A percentile compares a stretch with the other conserved stretches of the same genome.
These are phyloP conservation scores for Kwoniella dejecticola DNA, from an alignment of 768 basidiomycete species.

Conservation along the genomic window DNA sequence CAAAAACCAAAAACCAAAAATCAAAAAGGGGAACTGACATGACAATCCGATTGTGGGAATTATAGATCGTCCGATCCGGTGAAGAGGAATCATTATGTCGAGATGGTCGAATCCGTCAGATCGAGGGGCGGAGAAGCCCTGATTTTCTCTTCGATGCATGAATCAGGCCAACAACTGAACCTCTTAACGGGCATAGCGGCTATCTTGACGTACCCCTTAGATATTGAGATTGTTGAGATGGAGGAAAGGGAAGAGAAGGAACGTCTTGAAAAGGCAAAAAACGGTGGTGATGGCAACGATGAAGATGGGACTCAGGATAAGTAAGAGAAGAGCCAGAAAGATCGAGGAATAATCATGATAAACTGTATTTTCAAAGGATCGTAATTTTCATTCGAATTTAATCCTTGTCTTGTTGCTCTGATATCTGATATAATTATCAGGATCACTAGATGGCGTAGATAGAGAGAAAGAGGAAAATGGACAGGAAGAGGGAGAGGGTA, in stretches of 20 bases:
- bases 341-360: no score
- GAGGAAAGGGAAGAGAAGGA: slow-evolving; percentile 75
- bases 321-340: no score
- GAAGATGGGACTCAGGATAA: no score
- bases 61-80: slow-evolving; percentile 75
- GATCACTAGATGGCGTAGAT: no score
- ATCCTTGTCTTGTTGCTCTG: no score
- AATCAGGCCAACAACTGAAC: slow-evolving; percentile 97
- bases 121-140: slow-evolving; percentile 88
- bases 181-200: slow-evolving; percentile 93
- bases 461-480: no score
- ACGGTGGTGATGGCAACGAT: slow-evolving; percentile 19
- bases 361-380: no score
- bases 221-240: slow-evolving; percentile 90
- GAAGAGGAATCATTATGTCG: slow-evolving; percentile 79
- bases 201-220: slow-evolving; percentile 91
- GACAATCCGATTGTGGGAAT: neutral
- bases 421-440: no score
- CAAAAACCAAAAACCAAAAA: neutral
- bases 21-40: neutral
- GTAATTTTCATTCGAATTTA: no score
- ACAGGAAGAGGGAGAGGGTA: no score
- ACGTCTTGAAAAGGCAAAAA: slow-evolving; percentile 39
- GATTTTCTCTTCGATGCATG: slow-evolving; percentile 99
- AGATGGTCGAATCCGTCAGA: slow-evolving; percentile 82